Percentiles rank a stretch among this genome's conserved stretches.
These are phyloP conservation scores for Diaporthe destruens DNA, from an alignment of 2,329 filamentous ascomycete species.

Conservation along the genomic window DNA sequence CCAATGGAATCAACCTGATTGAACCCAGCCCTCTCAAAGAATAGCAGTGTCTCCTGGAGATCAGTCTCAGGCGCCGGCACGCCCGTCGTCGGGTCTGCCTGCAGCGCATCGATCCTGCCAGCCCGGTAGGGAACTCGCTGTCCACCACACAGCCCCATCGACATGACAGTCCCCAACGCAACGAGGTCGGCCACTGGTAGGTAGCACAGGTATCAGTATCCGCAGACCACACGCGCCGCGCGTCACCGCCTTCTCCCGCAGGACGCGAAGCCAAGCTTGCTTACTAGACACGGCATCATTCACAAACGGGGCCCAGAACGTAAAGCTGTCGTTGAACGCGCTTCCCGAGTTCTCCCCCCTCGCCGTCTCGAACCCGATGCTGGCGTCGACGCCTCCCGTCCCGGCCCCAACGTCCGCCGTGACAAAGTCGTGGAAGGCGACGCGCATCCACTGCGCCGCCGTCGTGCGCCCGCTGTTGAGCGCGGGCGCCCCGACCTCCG, in stretches of 20 bases:
- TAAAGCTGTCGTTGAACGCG: slow-evolving; percentile 49
- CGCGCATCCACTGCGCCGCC: slow-evolving; percentile 46
- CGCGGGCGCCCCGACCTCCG: slow-evolving; percentile 16
- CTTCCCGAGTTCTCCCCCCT: slow-evolving; percentile 47
- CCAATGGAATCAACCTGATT: slow-evolving; percentile 46
- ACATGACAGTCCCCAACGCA: slow-evolving; percentile 48
- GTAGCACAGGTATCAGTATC: background rate
- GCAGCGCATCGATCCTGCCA: slow-evolving; percentile 47
- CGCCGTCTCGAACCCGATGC: slow-evolving; percentile 48
- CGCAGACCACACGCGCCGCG: too few relatives aligned
- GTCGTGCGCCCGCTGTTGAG: slow-evolving; percentile 21
- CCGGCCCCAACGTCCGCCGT: slow-evolving; percentile 46
- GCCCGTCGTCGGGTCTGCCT: slow-evolving; percentile 46
- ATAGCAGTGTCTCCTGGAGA: slow-evolving; percentile 46
- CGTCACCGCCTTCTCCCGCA: background rate
- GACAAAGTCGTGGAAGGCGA: slow-evolving; percentile 49
- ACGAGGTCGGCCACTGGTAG: slow-evolving; percentile 48
- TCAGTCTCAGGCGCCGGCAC: slow-evolving; percentile 47
- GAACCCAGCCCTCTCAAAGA: slow-evolving; percentile 47
- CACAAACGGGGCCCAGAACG: slow-evolving; percentile 47
- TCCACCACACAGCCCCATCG: slow-evolving; percentile 47
- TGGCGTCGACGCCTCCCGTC: slow-evolving; percentile 49
- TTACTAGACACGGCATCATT: slow-evolving; percentile 48
- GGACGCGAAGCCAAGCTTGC: background rate
- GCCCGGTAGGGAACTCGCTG: slow-evolving; percentile 47